Evolutionary conservation across 805 yeast species (phyloP), one percentile per base, ranked within the genome.

Genomic region (Lachancea nothofagi): DNA sequence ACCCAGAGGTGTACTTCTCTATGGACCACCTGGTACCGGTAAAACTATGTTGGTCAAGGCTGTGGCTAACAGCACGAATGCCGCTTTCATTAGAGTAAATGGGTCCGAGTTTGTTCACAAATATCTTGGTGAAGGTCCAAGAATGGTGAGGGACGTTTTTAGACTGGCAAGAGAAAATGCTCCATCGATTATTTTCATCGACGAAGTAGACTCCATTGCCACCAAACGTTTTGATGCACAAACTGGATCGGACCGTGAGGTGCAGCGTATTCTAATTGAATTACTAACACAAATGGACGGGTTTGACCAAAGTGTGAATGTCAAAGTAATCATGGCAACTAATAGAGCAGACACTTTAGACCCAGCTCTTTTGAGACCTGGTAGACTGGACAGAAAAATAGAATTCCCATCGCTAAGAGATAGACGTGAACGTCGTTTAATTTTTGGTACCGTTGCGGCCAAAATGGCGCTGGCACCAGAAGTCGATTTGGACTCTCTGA

Each of bases 21-120:
- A 93, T 65, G 99, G 99, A n/a, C 97, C 98, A 8, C 99, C 99
- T 34, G 99, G 99, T 62, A 93, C 98, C 1, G 99, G 99, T 56
- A 93, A 93, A 65, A 93, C 99, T 17, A 89, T 93, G 97, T 75
- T 93, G 60, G 99, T 93, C 35, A 93, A 93, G 65, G 98, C 99
- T 0, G 99, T 93, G 33, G 99, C 99, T 9, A 90, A 93, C 66
- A 80, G 90, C 42, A 83, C 97, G 3, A 85, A 95, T 1, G 98
- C 98, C 2, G 75, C 96, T 4, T 93, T 93, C 56, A 93, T 93
- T 52, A 84, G 97, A 62, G 96, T 93, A 22, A 93, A 87, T 53
- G 98, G 98, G 46, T 90, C 97, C 1, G 99, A 93, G 64, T 93
- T 93, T 57, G 98, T 93, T 41, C 98, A 93, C 62, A 93, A 93